A percentile compares a stretch with the other conserved stretches of the same genome.
Conservation (phyloP, 345 rosid genomes). For the Combretum micranthum region DNA sequence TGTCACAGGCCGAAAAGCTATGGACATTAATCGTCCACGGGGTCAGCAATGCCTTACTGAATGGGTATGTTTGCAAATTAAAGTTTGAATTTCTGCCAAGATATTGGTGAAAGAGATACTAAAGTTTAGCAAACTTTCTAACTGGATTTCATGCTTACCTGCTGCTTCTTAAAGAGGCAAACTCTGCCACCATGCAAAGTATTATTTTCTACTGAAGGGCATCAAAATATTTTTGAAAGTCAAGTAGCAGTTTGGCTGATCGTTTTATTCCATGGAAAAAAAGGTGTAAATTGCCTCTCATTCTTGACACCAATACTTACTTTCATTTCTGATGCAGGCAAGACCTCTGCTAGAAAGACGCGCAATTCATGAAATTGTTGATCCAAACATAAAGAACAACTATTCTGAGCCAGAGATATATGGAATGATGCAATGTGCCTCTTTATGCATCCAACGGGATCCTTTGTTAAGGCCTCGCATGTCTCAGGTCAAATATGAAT, state of each 20-base stretch:
- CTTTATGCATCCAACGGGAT: slow-evolving; percentile 78
- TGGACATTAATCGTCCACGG: slow-evolving; percentile 79
- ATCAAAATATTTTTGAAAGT: too few relatives aligned
- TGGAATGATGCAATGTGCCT: slow-evolving; percentile 84
- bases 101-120: too few relatives aligned
- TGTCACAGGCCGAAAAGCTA: slow-evolving; percentile 91
- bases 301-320: background rate
- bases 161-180: too few relatives aligned
- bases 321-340: slow-evolving; percentile 43
- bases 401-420: slow-evolving; percentile 60
- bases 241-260: too few relatives aligned
- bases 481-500: slow-evolving; percentile 63
- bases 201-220: too few relatives aligned
- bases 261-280: too few relatives aligned
- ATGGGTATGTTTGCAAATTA: slow-evolving; percentile 50
- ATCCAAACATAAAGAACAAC: slow-evolving; percentile 53
- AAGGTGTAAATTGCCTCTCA: too few relatives aligned
- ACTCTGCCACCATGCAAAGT: too few relatives aligned
- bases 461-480: slow-evolving; percentile 85
- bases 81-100: too few relatives aligned
- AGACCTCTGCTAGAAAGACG: slow-evolving; percentile 75
- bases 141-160: too few relatives aligned
- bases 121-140: too few relatives aligned
- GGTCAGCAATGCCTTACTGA: slow-evolving; percentile 95
- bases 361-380: slow-evolving; percentile 65